Evolutionary conservation across 202 grass and related monocot species (phyloP).

Genomic region (Schoenoplectus tabernaemontani): DNA sequence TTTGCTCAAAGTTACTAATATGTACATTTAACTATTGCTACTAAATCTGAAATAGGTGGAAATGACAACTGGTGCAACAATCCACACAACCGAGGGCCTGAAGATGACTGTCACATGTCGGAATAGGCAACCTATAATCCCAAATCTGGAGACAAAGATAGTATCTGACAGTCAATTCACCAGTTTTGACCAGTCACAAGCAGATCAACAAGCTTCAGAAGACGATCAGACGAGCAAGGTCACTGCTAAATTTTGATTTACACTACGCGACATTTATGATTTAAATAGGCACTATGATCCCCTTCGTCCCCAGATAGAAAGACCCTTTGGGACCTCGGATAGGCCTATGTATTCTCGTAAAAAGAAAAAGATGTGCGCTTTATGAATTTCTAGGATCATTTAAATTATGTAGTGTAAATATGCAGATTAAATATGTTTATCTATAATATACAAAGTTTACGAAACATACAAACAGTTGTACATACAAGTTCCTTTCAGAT

Average conservation of each 20-base stretch:
- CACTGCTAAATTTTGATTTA: constrained; percentile 40
- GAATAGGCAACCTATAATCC: constrained; percentile 52
- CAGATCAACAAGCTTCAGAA: constrained; percentile 31
- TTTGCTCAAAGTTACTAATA: neutral
- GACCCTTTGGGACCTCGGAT: no score
- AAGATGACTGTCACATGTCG: constrained; percentile 82
- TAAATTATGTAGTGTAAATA: neutral
- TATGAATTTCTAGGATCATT: neutral
- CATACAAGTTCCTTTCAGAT: neutral
- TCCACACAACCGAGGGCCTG: constrained; percentile 82
- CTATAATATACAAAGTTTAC: neutral
- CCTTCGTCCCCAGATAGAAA: no score
- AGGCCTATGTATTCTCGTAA: no score
- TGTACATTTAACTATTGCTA: neutral
- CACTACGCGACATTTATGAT: neutral
- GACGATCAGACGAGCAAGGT: constrained; percentile 54
- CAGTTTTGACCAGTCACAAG: constrained; percentile 23
- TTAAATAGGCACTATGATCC: neutral
- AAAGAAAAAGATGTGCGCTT: no score
- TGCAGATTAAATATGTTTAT: neutral
- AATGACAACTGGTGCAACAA: constrained; percentile 94
- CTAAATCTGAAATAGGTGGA: constrained; percentile 43
- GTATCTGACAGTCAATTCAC: constrained; percentile 32
- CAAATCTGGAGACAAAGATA: constrained; percentile 68
- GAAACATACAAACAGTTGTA: neutral